A percentile compares a stretch with the other conserved stretches of the same genome.
phyloP scores from a whole-genome alignment of 2,329 filamentous ascomycete genomes.

The Thermomyces lanuginosus region DNA sequence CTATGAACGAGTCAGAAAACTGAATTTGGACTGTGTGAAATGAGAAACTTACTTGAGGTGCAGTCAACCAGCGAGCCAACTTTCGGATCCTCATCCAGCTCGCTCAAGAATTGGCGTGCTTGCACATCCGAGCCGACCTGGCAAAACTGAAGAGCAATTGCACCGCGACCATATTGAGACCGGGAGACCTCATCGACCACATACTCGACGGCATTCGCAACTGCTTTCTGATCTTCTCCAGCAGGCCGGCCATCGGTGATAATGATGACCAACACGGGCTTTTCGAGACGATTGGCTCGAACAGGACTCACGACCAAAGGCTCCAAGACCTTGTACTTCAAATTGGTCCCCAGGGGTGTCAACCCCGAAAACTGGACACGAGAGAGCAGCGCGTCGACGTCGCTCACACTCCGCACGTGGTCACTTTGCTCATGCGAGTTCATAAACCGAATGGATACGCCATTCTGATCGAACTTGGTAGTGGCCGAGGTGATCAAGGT shows the following conservation, averaged over 20 bases:
- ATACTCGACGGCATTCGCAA: constrained; percentile 42
- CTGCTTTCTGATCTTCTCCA: constrained; percentile 40
- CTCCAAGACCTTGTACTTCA: constrained; percentile 48
- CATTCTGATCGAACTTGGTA: constrained; percentile 53
- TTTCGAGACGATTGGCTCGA: constrained; percentile 37
- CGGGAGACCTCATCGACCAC: constrained; percentile 36
- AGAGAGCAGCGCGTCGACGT: constrained; percentile 42
- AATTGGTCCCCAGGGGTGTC: constrained; percentile 48
- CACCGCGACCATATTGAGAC: constrained; percentile 39
- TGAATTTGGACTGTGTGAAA: background rate
- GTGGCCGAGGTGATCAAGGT: constrained; percentile 47
- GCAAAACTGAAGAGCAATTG: constrained; percentile 51
- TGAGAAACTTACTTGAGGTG: constrained; percentile 43
- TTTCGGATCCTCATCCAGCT: constrained; percentile 46
- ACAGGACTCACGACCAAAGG: constrained; percentile 41
- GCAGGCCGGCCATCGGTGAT: constrained; percentile 52
- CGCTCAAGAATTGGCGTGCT: constrained; percentile 46
- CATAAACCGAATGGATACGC: constrained; percentile 54
- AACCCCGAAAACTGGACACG: constrained; percentile 48
- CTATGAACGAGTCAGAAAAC: constrained; percentile 24
- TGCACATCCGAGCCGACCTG: constrained; percentile 52
- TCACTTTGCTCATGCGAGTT: constrained; percentile 41
- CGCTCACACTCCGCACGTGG: constrained; percentile 39
- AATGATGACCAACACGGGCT: constrained; percentile 49
- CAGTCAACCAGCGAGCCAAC: constrained; percentile 50